These are phyloP conservation scores for Taphrina confusa DNA, from an alignment of 1,139 yeast genomes.

Conservation along the genomic window DNA sequence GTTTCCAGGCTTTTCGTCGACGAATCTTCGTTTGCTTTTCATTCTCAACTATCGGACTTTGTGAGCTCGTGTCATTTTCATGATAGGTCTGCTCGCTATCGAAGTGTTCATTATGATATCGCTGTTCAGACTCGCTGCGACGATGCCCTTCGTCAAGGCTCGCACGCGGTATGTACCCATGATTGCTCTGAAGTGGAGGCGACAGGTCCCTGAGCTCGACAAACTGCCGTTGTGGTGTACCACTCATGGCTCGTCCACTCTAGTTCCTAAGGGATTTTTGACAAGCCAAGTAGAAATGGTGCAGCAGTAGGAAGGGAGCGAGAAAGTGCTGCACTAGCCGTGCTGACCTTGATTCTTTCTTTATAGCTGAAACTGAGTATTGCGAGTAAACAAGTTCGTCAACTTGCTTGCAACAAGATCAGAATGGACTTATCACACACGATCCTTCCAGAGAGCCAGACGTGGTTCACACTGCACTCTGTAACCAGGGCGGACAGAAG, in stretches of 20 bases:
- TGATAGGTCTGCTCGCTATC: conserved; percentile 11
- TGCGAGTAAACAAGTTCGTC: no score
- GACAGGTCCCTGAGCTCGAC: conserved; percentile 19
- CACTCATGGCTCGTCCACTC: background rate
- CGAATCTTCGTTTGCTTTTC: conserved; percentile 9
- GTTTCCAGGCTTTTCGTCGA: conserved; percentile 27
- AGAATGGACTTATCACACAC: no score
- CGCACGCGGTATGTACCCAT: background rate
- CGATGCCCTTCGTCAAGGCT: background rate
- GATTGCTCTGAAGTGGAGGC: background rate
- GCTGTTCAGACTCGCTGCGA: background rate
- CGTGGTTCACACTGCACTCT: no score
- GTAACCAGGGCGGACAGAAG: no score
- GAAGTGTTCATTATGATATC: background rate
- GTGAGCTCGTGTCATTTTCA: conserved; percentile 19
- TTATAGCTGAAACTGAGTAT: no score
- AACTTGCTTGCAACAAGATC: no score
- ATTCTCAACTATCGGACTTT: conserved; percentile 15
- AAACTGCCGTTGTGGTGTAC: conserved; percentile 20
- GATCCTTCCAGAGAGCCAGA: no score
- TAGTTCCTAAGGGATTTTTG: no score
- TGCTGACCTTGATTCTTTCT: no score
- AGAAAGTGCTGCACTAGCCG: no score
- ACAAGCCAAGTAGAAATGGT: no score
- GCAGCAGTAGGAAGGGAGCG: no score